Base-by-base conservation (phyloP, 2,329 filamentous ascomycete genomes). In the Microcera coccophila region DNA sequence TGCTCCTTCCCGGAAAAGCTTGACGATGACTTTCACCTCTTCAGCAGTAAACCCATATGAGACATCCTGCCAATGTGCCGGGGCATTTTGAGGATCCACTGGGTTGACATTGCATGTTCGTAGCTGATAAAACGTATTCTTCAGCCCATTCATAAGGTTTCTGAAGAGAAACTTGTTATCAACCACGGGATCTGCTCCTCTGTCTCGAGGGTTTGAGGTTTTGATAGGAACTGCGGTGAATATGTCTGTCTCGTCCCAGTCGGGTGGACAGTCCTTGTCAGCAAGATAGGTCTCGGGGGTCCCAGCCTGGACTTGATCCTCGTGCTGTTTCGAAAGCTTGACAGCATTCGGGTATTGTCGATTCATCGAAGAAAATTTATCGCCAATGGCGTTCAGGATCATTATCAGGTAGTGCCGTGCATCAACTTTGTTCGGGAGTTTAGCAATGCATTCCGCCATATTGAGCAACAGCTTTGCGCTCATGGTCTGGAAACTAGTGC, bases 401-500 rank as follows among this genome's bases (percentile, higher is more conserved):
- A 95, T 93, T 60, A 98, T 89, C 48, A 98, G 72, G 63, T 95
- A 95, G 63, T 97, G 90, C 5, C 94, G 84, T 18, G 93, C 93
- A 63, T 98, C 91, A 33, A 85, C 82, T 69, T 97, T 98, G 62
- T 95, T 88, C 16, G 86, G 85, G 55, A 98, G 78, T 64, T 91
- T 95, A 1, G 90, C 88, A 60, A 98, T 99, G 63, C 89, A 95
- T 59, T 98, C 94, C 0, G 91, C 93, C 89, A 99, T 94, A 63
- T 98, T 99, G 11, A 98, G 74, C 1, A 99, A 73, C 3, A 99
- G 74, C 65, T 97, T 98, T 0, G 93, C 94, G 57, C 93, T 97
- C 93, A 99, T 99, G 0, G 93, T 98, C 66, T 98, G 94, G 62
- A 98, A 98, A 65, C 91, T 98, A 0, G 94, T 97, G 8, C 94